Evolutionary conservation across 805 yeast genomes (phyloP).

Genomic region (Nakazawaea ernobii): DNA sequence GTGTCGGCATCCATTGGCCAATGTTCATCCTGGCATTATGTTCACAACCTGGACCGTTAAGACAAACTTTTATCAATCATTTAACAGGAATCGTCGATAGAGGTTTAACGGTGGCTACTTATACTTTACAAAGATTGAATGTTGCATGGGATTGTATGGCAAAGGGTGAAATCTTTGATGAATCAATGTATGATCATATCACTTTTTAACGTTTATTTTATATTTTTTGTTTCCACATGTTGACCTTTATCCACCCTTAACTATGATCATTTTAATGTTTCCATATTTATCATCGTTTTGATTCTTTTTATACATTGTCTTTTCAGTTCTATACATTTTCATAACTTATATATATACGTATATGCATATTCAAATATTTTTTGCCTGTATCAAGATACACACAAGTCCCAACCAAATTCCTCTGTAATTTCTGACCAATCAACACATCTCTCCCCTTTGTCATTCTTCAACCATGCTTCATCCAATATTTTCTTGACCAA

Average conservation of each 20-base stretch:
- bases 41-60: constrained; percentile 4
- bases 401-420: constrained; percentile 34
- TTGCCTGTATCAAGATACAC: constrained; percentile 18
- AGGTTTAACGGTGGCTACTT: constrained; percentile 8
- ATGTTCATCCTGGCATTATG: constrained; percentile 6
- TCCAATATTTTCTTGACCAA: constrained; percentile 26
- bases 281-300: not conserved
- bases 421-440: constrained; percentile 38
- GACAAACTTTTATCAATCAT: constrained; percentile 3
- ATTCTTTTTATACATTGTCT: not conserved
- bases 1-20: constrained; percentile 13
- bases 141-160: constrained; percentile 8
- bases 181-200: constrained; percentile 6
- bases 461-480: constrained; percentile 31
- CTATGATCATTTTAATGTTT: too few relatives aligned
- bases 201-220: constrained; percentile 1
- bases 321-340: not conserved
- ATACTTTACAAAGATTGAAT: constrained; percentile 9
- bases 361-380: not conserved
- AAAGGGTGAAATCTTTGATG: constrained; percentile 6
- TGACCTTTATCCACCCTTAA: not conserved
- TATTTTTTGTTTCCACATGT: not conserved
- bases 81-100: constrained; percentile 6
- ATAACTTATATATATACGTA: too few relatives aligned
- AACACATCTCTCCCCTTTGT: constrained; percentile 25